phyloP scores from a whole-genome alignment of 768 basidiomycete genomes.

The Mycena olivaceomarginata region DNA sequence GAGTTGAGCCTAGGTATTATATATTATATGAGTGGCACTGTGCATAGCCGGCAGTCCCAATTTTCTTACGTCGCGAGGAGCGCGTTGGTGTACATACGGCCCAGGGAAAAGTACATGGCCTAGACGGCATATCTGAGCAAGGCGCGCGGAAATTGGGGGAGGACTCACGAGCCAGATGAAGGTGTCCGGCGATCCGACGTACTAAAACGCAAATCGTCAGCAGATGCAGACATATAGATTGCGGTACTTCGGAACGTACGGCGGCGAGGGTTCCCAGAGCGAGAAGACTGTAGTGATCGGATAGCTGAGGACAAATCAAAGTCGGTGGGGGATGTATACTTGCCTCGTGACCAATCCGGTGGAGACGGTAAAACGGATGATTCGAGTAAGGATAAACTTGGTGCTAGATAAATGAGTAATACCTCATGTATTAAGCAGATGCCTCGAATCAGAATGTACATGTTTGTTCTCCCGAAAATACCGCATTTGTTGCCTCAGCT shows the following conservation, averaged over 20 bases:
- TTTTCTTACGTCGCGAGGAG: slow-evolving; percentile 42
- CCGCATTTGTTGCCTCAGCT: too few species aligned
- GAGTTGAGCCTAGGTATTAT: slow-evolving; percentile 31
- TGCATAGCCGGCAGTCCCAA: neutral
- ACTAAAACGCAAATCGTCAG: slow-evolving; percentile 5
- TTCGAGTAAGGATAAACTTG: slow-evolving; percentile 19
- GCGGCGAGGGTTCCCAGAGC: slow-evolving; percentile 32
- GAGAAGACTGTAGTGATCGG: slow-evolving; percentile 31
- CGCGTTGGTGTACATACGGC: slow-evolving; percentile 46
- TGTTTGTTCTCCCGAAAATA: too few species aligned
- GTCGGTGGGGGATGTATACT: neutral
- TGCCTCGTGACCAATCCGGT: slow-evolving; percentile 39
- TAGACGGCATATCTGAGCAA: slow-evolving; percentile 4
- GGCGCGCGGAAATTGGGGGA: slow-evolving; percentile 4
- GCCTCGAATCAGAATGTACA: too few species aligned
- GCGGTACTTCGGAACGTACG: slow-evolving; percentile 23
- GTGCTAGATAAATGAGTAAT: slow-evolving; percentile 17
- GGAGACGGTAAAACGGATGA: slow-evolving; percentile 41
- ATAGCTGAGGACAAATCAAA: neutral
- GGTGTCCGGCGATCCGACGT: slow-evolving; percentile 4
- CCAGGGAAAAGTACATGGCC: slow-evolving; percentile 45
- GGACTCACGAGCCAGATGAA: slow-evolving; percentile 5
- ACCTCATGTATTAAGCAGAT: too few species aligned
- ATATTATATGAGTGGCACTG: slow-evolving; percentile 4
- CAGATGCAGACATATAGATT: neutral